These are phyloP conservation scores for Umbelopsis sp. DNA, from an alignment of 192 early-diverging fungal species.

Conservation along the genomic window DNA sequence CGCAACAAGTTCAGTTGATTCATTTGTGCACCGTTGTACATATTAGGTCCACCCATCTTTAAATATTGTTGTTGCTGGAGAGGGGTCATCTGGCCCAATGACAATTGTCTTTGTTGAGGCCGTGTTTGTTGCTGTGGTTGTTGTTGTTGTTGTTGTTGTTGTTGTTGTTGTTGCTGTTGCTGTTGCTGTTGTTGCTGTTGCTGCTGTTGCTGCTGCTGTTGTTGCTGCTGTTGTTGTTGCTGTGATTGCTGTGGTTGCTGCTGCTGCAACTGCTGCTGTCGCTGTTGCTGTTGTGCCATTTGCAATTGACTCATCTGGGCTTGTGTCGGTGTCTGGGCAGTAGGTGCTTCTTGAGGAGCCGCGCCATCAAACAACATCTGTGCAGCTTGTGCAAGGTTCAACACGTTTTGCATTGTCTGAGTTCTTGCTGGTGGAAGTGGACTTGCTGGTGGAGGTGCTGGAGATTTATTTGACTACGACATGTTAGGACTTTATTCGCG, in stretches of 20 bases:
- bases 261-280: conserved; percentile 4
- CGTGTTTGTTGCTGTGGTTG: conserved; percentile 29
- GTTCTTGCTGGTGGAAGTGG: conserved; percentile 34
- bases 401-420: conserved; percentile 25
- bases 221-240: conserved; percentile 7
- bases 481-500: neutral
- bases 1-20: conserved; percentile 25
- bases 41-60: conserved; percentile 11
- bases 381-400: conserved; percentile 24
- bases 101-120: conserved; percentile 33
- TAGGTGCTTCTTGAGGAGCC: neutral
- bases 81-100: conserved; percentile 12
- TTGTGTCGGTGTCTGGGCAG: conserved; percentile 1
- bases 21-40: conserved; percentile 16
- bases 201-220: conserved; percentile 7
- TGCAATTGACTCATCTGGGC: conserved; percentile 17
- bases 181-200: conserved; percentile 19
- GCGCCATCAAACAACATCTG: conserved; percentile 26
- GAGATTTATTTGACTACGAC: conserved; percentile 25
- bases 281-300: conserved; percentile 19
- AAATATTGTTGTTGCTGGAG: conserved; percentile 20
- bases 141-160: conserved; percentile 27
- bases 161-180: conserved; percentile 2
- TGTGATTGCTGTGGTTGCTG: conserved; percentile 13
- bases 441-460: conserved; percentile 33